These are phyloP conservation scores for Xenosphaeropsis pyriputrescens DNA, from an alignment of 2,329 filamentous ascomycete genomes.

Conservation along the genomic window DNA sequence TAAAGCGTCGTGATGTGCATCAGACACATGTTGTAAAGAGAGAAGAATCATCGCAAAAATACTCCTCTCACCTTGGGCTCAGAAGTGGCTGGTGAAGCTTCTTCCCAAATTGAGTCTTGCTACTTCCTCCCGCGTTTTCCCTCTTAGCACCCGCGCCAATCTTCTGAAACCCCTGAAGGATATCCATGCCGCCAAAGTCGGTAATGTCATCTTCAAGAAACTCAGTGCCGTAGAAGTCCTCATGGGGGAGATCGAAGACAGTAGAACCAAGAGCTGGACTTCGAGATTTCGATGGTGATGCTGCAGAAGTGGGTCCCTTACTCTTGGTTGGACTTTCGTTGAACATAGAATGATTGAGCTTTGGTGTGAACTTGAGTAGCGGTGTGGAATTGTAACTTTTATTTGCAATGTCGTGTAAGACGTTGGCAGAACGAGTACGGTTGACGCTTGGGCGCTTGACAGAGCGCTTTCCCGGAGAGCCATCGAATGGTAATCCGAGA, in stretches of 20 bases:
- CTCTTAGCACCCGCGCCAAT: constrained; percentile 40
- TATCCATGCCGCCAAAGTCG: constrained; percentile 48
- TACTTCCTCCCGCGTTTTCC: too few relatives aligned
- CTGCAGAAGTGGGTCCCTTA: constrained; percentile 6
- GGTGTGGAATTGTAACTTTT: constrained; percentile 37
- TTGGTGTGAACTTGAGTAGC: constrained; percentile 29
- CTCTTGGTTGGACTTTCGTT: constrained; percentile 19
- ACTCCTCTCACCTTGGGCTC: too few relatives aligned
- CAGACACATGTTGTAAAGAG: too few relatives aligned
- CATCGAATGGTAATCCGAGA: constrained; percentile 32
- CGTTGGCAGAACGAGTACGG: constrained; percentile 45
- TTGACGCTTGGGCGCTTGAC: constrained; percentile 44
- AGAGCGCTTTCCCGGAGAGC: constrained; percentile 54
- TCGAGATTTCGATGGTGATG: constrained; percentile 17
- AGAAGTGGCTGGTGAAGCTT: too few relatives aligned
- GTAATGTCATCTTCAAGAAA: constrained; percentile 43
- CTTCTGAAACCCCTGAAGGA: constrained; percentile 62
- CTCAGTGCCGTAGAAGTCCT: constrained; percentile 37
- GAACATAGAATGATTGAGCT: constrained; percentile 19
- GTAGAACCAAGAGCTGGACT: constrained; percentile 8
- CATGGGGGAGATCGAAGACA: constrained; percentile 19
- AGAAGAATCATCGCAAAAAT: too few relatives aligned
- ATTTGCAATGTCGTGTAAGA: constrained; percentile 37
- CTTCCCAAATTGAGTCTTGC: too few relatives aligned
- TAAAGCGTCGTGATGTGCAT: too few relatives aligned